A percentile compares a stretch with the other conserved stretches of the same genome.
phyloP scores from a whole-genome alignment of 2,329 filamentous ascomycete species.

The Phoma sp. region DNA sequence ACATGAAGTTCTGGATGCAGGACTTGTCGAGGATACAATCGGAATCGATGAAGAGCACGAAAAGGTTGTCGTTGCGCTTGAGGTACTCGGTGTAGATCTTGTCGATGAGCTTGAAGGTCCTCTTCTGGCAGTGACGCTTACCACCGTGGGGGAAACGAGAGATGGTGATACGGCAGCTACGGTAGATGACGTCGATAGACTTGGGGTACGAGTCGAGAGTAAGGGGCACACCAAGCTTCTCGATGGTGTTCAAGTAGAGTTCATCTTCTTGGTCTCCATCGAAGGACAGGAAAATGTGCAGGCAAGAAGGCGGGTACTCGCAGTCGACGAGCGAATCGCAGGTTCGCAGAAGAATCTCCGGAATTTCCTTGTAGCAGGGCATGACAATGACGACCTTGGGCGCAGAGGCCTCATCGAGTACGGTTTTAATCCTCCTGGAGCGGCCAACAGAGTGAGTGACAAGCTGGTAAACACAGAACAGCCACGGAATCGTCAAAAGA shows the following conservation, averaged over 20 bases:
- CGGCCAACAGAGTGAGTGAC: constrained; percentile 87
- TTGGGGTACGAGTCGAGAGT: constrained; percentile 80
- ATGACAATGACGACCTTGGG: constrained; percentile 96
- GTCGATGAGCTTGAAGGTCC: constrained; percentile 91
- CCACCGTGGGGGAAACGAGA: constrained; percentile 93
- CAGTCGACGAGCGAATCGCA: constrained; percentile 92
- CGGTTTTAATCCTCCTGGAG: constrained; percentile 80
- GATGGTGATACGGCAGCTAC: constrained; percentile 82
- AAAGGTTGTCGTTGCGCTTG: constrained; percentile 86
- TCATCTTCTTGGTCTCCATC: constrained; percentile 91
- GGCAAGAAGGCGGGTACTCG: constrained; percentile 89
- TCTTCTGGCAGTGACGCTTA: constrained; percentile 92
- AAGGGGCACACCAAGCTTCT: constrained; percentile 81
- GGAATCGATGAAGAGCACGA: constrained; percentile 96
- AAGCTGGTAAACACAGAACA: constrained; percentile 90
- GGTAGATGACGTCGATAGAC: constrained; percentile 89
- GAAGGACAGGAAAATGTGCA: constrained; percentile 95
- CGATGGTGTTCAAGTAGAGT: constrained; percentile 84
- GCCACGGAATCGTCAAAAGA: constrained; percentile 86
- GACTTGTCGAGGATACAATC: constrained; percentile 92
- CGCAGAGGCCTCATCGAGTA: constrained; percentile 82
- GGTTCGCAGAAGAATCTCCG: constrained; percentile 81
- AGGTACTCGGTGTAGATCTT: constrained; percentile 89
- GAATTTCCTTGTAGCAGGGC: constrained; percentile 94
- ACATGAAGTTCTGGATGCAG: constrained; percentile 97